Evolutionary conservation across 2,329 filamentous ascomycete species (phyloP), one percentile per base, ranked within the genome.

Genomic region (Pseudogymnoascus verrucosus): DNA sequence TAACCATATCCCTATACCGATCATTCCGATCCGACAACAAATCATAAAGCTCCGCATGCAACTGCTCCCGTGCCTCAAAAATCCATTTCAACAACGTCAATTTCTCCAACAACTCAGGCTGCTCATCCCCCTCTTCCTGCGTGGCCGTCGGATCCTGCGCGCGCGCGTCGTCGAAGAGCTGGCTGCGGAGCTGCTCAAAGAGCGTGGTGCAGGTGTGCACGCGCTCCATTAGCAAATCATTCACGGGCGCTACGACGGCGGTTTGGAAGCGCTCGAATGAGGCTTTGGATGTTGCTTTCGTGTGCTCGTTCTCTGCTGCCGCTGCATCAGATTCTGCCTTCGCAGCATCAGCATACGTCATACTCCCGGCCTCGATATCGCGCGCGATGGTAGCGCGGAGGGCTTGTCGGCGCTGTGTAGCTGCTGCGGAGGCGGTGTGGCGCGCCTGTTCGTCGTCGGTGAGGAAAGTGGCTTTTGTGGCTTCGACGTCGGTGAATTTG

Each of bases 31-130:
- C 90, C 19, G 87, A 88, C 36, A 96, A 84, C 10, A 98, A 78
- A 69, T 96, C 90, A 72, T 91, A 96, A 62, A 93, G 84, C 70
- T 91, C 89, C 47, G 90, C 87, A 76, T 98, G 89, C 7, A 98
- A 81, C 57, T 84, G 82, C 76, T 99, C 95, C n/a, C 93, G 87
- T 0, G 90, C 89, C 74, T 99, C 95, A 70, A 97, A 98, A 7
- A 98, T 86, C 93, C 95, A 98, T 72, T 98, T 99, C 12, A 98
- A 81, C 59, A 97, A 84, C 0, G 93, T 98, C 11, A 99, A 81
- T 76, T 96, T 96, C 75, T 99, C 95, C 2, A 98, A 80, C 0
- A 98, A 82, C 75, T 99, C 95, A 0, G 95, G 95, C 73, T 93
- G 88, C 74, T 97, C 93, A 69, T 98, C 93, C 16, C 95, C 93